Conservation (phyloP, 2,329 filamentous ascomycete genomes). For the Bretziella fagacearum region DNA sequence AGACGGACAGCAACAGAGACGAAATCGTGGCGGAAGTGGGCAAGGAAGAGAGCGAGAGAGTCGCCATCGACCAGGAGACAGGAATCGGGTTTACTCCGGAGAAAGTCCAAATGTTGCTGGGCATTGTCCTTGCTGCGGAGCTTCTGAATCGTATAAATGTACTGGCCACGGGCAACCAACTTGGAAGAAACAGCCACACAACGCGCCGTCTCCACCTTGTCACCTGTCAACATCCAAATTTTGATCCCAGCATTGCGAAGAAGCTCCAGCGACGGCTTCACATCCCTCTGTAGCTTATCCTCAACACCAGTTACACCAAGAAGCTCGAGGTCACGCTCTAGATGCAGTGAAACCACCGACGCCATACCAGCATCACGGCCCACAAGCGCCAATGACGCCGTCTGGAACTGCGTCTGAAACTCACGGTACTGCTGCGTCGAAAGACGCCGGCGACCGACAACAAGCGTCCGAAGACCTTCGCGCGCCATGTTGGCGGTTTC, state of each 20-base stretch:
- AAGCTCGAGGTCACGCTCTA: constrained; percentile 80
- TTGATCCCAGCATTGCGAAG: constrained; percentile 95
- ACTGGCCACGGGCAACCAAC: constrained; percentile 81
- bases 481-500: constrained; percentile 99
- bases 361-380: constrained; percentile 72
- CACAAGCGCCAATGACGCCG: constrained; percentile 64
- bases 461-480: constrained; percentile 82
- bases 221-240: constrained; percentile 98
- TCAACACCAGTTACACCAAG: constrained; percentile 96
- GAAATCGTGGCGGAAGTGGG: constrained; percentile 68
- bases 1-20: constrained; percentile 74
- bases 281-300: constrained; percentile 87
- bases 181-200: constrained; percentile 94
- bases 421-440: constrained; percentile 63
- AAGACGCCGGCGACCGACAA: constrained; percentile 81
- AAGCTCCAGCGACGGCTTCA: constrained; percentile 87
- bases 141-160: constrained; percentile 84
- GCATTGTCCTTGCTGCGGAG: constrained; percentile 69
- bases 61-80: constrained; percentile 92
- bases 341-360: constrained; percentile 57
- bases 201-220: constrained; percentile 94
- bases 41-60: constrained; percentile 67
- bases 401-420: constrained; percentile 57
- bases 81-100: constrained; percentile 70
- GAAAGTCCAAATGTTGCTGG: constrained; percentile 73